These are phyloP conservation scores for Lipomyces spencermartinsiae DNA, from an alignment of 805 yeast genomes.

Conservation along the genomic window DNA sequence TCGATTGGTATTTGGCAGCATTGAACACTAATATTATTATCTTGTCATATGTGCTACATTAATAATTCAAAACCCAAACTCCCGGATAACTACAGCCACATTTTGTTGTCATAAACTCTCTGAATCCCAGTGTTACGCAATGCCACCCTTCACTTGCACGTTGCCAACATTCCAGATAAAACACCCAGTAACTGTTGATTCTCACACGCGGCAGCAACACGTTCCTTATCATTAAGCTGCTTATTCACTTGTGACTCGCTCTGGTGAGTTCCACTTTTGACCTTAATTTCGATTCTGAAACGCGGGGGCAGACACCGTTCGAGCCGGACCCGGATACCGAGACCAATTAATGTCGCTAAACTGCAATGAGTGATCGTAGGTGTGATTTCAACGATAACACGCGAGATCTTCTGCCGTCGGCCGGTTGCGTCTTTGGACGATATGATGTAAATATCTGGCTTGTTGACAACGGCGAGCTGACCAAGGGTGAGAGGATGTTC, in stretches of 20 bases:
- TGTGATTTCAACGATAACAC: constrained; percentile 81
- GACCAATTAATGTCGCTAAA: constrained; percentile 91
- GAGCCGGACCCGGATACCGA: constrained; percentile 89
- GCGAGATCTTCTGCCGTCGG: constrained; percentile 60
- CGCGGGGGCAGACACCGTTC: constrained; percentile 88
- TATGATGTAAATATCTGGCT: constrained; percentile 75
- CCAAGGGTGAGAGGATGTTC: constrained; percentile 96
- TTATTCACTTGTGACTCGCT: constrained; percentile 95
- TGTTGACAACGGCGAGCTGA: constrained; percentile 89
- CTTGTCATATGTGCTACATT: too few species aligned
- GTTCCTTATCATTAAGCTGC: constrained; percentile 94
- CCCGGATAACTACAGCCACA: too few species aligned
- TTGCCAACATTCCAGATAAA: constrained; percentile 88
- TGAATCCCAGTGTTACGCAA: too few species aligned
- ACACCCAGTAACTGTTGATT: constrained; percentile 89
- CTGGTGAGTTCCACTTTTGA: constrained; percentile 93
- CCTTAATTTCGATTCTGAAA: constrained; percentile 75
- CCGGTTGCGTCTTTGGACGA: constrained; percentile 53
- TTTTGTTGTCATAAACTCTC: too few species aligned
- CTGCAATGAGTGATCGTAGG: constrained; percentile 99
- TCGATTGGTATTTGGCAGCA: too few species aligned
- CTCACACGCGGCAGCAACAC: constrained; percentile 98
- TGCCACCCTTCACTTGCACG: constrained; percentile 54
- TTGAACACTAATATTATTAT: too few species aligned
- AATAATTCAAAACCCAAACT: too few species aligned